phyloP scores from a whole-genome alignment of 2,329 filamentous ascomycete species.

The Neopestalotiopsis clavispora region DNA sequence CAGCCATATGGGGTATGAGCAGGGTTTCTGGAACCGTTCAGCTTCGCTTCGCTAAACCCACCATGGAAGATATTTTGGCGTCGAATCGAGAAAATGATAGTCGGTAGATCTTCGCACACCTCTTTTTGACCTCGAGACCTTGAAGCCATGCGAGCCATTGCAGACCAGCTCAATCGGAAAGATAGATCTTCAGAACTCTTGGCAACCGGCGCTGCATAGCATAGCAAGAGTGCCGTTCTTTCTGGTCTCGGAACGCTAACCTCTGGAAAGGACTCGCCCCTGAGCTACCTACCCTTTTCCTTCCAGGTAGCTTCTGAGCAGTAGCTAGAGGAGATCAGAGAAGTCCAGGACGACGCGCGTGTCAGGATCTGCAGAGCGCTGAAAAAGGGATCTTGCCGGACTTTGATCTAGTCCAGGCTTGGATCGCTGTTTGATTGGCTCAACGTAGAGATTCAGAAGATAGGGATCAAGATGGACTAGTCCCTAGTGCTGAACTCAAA shows the following conservation, averaged over 20 bases:
- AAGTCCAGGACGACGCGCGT: neutral
- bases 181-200: neutral
- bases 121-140: neutral
- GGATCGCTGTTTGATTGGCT: neutral
- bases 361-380: neutral
- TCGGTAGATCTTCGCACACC: neutral
- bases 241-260: neutral
- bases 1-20: neutral
- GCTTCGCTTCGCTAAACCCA: neutral
- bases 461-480: neutral
- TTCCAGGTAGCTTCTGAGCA: neutral
- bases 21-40: neutral
- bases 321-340: neutral
- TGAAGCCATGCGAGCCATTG: neutral
- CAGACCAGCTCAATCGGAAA: neutral
- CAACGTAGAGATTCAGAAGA: neutral
- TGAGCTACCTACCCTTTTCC: neutral
- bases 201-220: neutral
- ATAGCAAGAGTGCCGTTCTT: neutral
- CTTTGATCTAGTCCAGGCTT: neutral
- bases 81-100: neutral
- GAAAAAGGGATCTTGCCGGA: neutral
- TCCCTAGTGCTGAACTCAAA: neutral
- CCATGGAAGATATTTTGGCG: neutral
- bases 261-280: neutral